Percentiles rank a stretch among this genome's conserved stretches.
Evolutionary conservation across 768 basidiomycete species (phyloP).

Genomic region (Lanmaoa rubissima): DNA sequence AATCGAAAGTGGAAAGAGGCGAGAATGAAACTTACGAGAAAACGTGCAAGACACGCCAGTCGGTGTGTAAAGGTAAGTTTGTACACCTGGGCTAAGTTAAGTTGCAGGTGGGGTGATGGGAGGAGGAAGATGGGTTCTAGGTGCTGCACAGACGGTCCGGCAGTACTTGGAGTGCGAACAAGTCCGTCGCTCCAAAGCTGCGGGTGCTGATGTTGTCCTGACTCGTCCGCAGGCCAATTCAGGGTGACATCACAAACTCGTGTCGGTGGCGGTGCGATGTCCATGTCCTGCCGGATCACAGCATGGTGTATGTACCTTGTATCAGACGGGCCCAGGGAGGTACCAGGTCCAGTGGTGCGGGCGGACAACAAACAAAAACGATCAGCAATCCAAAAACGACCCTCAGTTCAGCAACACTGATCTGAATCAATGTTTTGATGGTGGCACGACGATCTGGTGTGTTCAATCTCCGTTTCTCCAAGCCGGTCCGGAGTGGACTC

Average conservation of each 20-base stretch:
- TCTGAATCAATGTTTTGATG: not conserved
- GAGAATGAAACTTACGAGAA: constrained; percentile 28
- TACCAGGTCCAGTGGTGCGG: not conserved
- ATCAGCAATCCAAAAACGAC: too few species aligned
- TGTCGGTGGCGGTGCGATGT: constrained; percentile 25
- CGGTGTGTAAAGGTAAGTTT: constrained; percentile 15
- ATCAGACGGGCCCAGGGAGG: not conserved
- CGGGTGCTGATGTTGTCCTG: constrained; percentile 1
- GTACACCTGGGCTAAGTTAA: constrained; percentile 9
- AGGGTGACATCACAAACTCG: constrained; percentile 29
- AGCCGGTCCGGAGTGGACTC: not conserved
- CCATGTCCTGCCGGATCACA: constrained; percentile 9
- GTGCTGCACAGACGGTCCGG: constrained; percentile 14
- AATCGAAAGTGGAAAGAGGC: constrained; percentile 30
- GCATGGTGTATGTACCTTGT: not conserved
- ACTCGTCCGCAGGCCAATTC: constrained; percentile 10
- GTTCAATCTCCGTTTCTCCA: too few species aligned
- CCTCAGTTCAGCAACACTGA: not conserved
- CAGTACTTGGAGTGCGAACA: not conserved
- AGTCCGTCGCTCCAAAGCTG: constrained; percentile 14
- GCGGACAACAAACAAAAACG: too few species aligned
- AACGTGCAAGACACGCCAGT: constrained; percentile 34
- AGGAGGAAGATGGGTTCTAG: not conserved
- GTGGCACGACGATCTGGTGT: too few species aligned
- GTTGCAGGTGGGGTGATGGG: not conserved